phyloP scores from a whole-genome alignment of 192 early-diverging fungal genomes.

The Gigaspora rosea region DNA sequence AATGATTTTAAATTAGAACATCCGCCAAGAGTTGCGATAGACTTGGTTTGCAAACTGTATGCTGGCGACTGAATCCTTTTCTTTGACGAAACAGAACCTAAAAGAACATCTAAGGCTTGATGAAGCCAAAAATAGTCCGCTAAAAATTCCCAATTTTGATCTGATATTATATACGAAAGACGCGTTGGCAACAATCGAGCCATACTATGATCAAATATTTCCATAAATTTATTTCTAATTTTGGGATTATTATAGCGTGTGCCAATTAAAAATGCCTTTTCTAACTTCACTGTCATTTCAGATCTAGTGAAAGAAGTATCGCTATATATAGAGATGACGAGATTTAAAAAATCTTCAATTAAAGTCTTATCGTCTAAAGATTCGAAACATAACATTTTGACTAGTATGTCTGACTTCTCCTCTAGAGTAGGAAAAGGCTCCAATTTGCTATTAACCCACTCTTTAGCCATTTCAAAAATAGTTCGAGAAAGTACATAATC shows the following conservation, averaged over 20 bases:
- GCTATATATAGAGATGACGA: constrained; percentile 92
- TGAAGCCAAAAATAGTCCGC: constrained; percentile 87
- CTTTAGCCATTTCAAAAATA: constrained; percentile 80
- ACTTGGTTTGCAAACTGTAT: constrained; percentile 50
- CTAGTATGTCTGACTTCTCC: constrained; percentile 93
- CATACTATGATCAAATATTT: constrained; percentile 81
- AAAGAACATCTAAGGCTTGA: constrained; percentile 85
- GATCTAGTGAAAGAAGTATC: constrained; percentile 79
- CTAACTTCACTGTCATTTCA: constrained; percentile 90
- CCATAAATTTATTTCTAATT: constrained; percentile 78
- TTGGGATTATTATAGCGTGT: constrained; percentile 78
- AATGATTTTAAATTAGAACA: constrained; percentile 29
- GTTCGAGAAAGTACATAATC: constrained; percentile 70
- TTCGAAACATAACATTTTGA: constrained; percentile 89
- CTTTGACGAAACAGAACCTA: constrained; percentile 63
- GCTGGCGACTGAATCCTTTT: constrained; percentile 40
- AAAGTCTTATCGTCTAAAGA: constrained; percentile 66
- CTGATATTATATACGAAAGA: constrained; percentile 84
- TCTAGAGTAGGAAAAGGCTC: constrained; percentile 95
- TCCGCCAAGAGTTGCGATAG: constrained; percentile 38
- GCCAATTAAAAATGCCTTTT: constrained; percentile 93
- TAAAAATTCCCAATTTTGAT: constrained; percentile 96
- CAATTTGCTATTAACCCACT: constrained; percentile 81
- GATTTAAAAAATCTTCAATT: constrained; percentile 80
- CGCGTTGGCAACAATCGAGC: constrained; percentile 67